phyloP scores from a whole-genome alignment of 2,329 filamentous ascomycete genomes.

The Pyricularia pennisetigena region DNA sequence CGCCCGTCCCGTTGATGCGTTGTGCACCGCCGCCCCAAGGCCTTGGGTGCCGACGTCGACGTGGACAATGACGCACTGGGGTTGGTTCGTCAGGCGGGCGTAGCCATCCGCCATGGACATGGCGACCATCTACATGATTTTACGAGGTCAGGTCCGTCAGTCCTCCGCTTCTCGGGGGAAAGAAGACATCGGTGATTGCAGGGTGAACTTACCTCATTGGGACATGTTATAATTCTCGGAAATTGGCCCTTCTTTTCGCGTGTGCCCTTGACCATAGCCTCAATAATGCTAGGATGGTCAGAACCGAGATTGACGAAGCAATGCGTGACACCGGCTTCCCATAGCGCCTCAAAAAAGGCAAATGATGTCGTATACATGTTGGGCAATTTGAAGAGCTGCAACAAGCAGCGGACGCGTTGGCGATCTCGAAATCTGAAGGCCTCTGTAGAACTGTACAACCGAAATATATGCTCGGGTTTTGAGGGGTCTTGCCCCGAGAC shows the following conservation, averaged over 20 bases:
- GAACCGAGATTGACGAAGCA: slow-evolving; percentile 51
- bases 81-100: slow-evolving; percentile 54
- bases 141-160: background rate
- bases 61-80: slow-evolving; percentile 63
- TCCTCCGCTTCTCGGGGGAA: background rate
- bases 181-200: background rate
- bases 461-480: background rate
- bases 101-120: slow-evolving; percentile 69
- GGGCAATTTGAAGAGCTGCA: background rate
- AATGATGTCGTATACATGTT: slow-evolving; percentile 63
- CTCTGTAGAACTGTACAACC: background rate
- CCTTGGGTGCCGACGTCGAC: slow-evolving; percentile 69
- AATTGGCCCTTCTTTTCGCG: slow-evolving; percentile 52
- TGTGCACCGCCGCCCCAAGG: slow-evolving; percentile 62
- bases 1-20: slow-evolving; percentile 56
- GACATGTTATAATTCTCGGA: slow-evolving; percentile 61
- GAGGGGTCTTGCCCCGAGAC: background rate
- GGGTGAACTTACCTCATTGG: slow-evolving; percentile 48
- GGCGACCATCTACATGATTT: slow-evolving; percentile 57
- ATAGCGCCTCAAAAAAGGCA: slow-evolving; percentile 74
- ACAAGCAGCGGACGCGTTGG: background rate
- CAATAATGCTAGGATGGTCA: slow-evolving; percentile 60
- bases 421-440: background rate
- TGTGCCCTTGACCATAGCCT: slow-evolving; percentile 65
- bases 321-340: slow-evolving; percentile 55